Base-by-base conservation (phyloP, 495 filamentous ascomycete species). In the Beverwykella pulmonaria region DNA sequence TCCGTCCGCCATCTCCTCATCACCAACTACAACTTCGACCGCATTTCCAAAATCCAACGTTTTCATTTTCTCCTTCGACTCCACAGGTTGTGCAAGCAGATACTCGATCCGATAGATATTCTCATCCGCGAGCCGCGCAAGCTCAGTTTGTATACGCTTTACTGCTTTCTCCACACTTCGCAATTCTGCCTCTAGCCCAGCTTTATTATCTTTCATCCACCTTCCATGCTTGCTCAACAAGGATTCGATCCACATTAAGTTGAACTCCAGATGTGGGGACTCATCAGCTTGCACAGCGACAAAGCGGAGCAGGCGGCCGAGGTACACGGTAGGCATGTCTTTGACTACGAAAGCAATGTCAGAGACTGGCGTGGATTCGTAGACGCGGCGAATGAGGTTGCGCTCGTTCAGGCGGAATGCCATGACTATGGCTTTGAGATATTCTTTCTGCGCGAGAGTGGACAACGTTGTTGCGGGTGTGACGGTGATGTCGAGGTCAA, bases 351-450 rank as follows among this genome's bases (percentile, higher is more conserved):
- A 84, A 15, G 83, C 63, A 61, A 98, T 90, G 70, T 91, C 90
- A 17, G 80, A 77, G 36, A 86, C 81, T 19, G 95, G 93, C 39
- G 92, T 90, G 1, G 84, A 81, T 79, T 93, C 90, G 77, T 96
- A 97, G 12, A 97, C 92, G 26, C 84, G 85, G 61, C 88, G 87
- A 53, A 96, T 84, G 25, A 98, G 81, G 53, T 84, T 82, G 1
- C 82, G 81, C 71, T 93, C 88, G 78, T 96, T 96, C 41, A 98
- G 84, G 0, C 94, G 90, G 82, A 98, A 98, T 0, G 93, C 90
- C 93, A 98, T 97, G 61, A 97, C 88, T 1, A 98, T 80, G 1
- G 94, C 94, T 77, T 92, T 96, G 34, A 97, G 82, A 78, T 88
- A 96, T 41, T 95, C 90, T 68, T 83, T 83, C 55, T 93, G 86